Evolutionary conservation across 345 rosid species (phyloP), one percentile per base, ranked within the genome.

Genomic region (Isatis tinctoria): DNA sequence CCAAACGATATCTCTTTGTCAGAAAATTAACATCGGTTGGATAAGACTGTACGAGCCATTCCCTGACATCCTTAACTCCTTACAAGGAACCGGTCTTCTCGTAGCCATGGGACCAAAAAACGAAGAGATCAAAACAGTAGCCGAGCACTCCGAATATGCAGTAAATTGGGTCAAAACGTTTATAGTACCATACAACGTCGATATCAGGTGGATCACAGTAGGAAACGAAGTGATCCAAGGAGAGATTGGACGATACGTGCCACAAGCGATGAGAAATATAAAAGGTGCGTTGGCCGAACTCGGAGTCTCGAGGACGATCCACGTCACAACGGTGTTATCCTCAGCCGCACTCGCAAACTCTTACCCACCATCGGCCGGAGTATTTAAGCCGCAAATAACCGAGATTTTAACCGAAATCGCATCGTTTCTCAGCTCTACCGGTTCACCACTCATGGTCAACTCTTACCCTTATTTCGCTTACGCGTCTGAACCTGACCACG

Each of bases 401-500:
- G 24, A 17, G 0, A 14, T 54, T n/a, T 27, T 82, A 68, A 56
- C 51, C 3, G 47, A 65, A 14, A 67, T 79, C 13, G 73, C 70
- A 12, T 16, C 37, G 47, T 13, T 63, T 40, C 37, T 74, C 36
- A 53, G 22, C 13, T 27, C 26, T 4, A 44, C 47, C 0, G 49
- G 36, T 32, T 37, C 78, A 3, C 85, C 82, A 2, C 57, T 79
- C 11, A 48, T 79, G 80, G 27, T 79, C 54, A 79, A 81, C 13
- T 69, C 57, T 20, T 83, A 79, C 45, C 87, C 87, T 59, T 84
- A 79, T 68, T 82, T 69, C 12, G 77, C 86, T 9, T 77, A 77
- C 41, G 16, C 78, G 0, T 20, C 73, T 0, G 69, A 84, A 10
- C 81, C 82, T 2, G 2, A 3, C 30, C 58, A 75, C n/a, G 16